Evolutionary conservation across 116 monocot genomes (phyloP), one percentile per base, ranked within the genome.

Genomic region (Trichopus zeylanicus): DNA sequence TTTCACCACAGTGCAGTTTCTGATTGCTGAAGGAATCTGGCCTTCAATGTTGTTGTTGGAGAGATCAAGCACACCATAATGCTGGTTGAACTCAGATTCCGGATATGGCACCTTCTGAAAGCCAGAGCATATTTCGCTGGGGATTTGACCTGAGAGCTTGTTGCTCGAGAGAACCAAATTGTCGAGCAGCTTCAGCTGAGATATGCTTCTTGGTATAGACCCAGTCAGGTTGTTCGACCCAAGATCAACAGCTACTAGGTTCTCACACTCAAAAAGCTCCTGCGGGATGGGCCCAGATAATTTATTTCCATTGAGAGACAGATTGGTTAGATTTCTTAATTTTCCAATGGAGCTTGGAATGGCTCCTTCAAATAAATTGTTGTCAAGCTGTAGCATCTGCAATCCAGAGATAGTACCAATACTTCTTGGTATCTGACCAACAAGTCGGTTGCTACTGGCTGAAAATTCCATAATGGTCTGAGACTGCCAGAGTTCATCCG

Each of bases 41-140:
- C 94, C 94, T 21, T 55, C 71, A 12, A 94, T 59, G 15, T 58
- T 68, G 68, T 94, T 94, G 57, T 73, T 65, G 16, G 86, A 86
- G 2, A 86, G 70, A 54, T 86, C 86, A 35, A 86, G 77, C 12
- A 94, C 46, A 28, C 94, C 94, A 46, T 83, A 81, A 61, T 89
- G 94, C 76, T 94, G 94, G 7, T 63, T 65, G 61, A 89, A 94
- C 51, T 86, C 89, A 9, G 89, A 94, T 61, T 86, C 94, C 0
- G 94, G 75, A 67, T 71, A 75, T 4, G 68, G 70, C 7, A 64
- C 60, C 49, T 56, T 61, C 78, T 78, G 79, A 69, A 89, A 94
- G 18, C 89, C 94, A 18, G 55, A 60, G 39, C 89, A 94, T 16
- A 89, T 78, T 46, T 73, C 75, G 47, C 19, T 37, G 10, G 86